Evolutionary conservation across 2,329 filamentous ascomycete species (phyloP).

Genomic region (Clonostachys solani): DNA sequence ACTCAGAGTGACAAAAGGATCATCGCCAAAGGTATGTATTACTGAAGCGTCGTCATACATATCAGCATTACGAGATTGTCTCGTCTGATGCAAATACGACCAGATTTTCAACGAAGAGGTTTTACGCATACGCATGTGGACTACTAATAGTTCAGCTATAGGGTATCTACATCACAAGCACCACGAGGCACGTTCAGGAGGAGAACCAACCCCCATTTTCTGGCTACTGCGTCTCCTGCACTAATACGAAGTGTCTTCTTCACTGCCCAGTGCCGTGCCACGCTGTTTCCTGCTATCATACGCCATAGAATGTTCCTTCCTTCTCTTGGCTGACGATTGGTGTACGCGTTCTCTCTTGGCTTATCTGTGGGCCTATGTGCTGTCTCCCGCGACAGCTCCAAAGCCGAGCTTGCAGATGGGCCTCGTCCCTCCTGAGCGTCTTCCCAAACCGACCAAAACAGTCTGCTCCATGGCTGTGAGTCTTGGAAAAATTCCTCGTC

Average conservation of each 20-base stretch:
- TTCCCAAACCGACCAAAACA: conserved; percentile 16
- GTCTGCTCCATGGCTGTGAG: conserved; percentile 11
- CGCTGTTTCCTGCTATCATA: conserved; percentile 6
- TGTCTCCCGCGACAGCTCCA: conserved; percentile 1
- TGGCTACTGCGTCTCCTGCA: conserved; percentile 13
- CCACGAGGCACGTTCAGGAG: conserved; percentile 13
- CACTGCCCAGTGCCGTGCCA: conserved; percentile 5
- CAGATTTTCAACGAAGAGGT: too few species aligned
- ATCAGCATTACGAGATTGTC: too few species aligned
- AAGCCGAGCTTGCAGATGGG: conserved; percentile 2
- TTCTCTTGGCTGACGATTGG: background rate
- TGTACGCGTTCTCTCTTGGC: background rate
- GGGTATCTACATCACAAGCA: background rate
- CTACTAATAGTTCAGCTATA: background rate
- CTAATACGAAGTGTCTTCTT: conserved; percentile 10
- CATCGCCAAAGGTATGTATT: too few species aligned
- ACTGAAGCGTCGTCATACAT: too few species aligned
- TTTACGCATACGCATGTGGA: too few species aligned
- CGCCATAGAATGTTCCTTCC: conserved; percentile 3
- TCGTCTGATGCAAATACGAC: too few species aligned
- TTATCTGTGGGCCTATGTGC: background rate
- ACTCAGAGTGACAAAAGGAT: too few species aligned
- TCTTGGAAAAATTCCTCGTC: conserved; percentile 15
- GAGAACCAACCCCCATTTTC: conserved; percentile 12
- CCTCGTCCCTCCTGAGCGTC: conserved; percentile 1